Conservation (phyloP, 495 filamentous ascomycete species). For the Aspergillus hancockii region DNA sequence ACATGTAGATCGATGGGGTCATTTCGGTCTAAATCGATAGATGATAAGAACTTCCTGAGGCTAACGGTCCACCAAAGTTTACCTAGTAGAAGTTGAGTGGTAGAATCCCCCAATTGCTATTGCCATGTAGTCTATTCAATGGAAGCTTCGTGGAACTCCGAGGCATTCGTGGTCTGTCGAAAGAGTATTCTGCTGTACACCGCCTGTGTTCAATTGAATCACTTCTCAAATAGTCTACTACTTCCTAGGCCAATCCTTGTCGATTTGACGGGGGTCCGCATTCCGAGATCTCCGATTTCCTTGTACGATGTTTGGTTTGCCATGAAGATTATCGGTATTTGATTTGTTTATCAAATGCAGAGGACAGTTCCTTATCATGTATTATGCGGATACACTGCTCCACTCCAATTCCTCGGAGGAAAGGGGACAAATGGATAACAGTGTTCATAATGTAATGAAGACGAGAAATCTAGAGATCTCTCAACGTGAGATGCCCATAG, state of each 20-base stretch:
- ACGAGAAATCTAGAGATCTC: neutral
- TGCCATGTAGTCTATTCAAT: neutral
- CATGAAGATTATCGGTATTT: neutral
- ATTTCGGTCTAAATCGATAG: neutral
- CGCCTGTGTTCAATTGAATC: neutral
- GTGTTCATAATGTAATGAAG: neutral
- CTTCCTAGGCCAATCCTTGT: neutral
- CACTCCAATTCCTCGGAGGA: neutral
- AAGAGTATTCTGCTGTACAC: neutral
- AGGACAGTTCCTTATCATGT: neutral
- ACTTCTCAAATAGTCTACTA: neutral
- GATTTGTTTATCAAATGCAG: neutral
- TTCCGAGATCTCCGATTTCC: conserved; percentile 17
- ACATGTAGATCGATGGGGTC: neutral
- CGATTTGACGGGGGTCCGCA: conserved; percentile 1
- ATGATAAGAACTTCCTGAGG: neutral
- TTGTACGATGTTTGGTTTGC: neutral
- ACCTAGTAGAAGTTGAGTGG: too few species aligned
- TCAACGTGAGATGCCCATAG: neutral
- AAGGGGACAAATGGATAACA: neutral
- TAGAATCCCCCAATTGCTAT: neutral
- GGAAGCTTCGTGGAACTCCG: neutral
- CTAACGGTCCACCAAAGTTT: neutral
- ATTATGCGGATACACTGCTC: neutral
- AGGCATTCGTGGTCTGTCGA: neutral